phyloP scores from a whole-genome alignment of 441 rosid species.

The Dalechampia spathulata region DNA sequence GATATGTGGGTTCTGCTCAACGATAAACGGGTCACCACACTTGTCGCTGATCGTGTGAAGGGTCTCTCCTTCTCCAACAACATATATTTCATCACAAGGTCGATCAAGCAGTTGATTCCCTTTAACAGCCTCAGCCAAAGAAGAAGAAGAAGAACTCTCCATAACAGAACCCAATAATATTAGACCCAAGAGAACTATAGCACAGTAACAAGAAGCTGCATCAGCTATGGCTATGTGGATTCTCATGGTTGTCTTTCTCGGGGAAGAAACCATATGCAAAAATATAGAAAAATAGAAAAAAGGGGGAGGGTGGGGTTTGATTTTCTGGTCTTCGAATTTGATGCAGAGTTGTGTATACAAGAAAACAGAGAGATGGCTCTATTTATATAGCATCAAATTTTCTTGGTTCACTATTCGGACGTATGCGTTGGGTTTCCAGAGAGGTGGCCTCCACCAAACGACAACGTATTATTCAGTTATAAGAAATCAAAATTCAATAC shows the following conservation, averaged over 20 bases:
- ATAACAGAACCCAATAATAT: constrained; percentile 48
- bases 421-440: too few relatives aligned
- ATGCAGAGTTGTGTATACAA: not conserved
- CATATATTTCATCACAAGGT: constrained; percentile 86
- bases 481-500: too few relatives aligned
- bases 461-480: too few relatives aligned
- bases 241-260: constrained; percentile 17
- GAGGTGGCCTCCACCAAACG: too few relatives aligned
- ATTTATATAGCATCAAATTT: not conserved
- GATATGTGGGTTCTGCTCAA: constrained; percentile 93
- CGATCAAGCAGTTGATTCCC: constrained; percentile 36
- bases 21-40: constrained; percentile 86
- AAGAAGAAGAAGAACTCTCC: constrained; percentile 19
- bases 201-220: constrained; percentile 61
- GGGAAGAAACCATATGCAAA: not conserved
- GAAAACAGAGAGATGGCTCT: not conserved
- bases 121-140: constrained; percentile 23
- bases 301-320: not conserved
- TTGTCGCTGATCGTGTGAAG: constrained; percentile 80
- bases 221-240: constrained; percentile 28
- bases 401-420: too few relatives aligned
- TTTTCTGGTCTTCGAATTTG: not conserved
- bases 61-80: constrained; percentile 91
- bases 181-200: constrained; percentile 41
- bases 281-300: not conserved